A percentile compares a stretch with the other conserved stretches of the same genome.
Conservation (phyloP, 441 rosid species). For the Gossypium schwendimanii region DNA sequence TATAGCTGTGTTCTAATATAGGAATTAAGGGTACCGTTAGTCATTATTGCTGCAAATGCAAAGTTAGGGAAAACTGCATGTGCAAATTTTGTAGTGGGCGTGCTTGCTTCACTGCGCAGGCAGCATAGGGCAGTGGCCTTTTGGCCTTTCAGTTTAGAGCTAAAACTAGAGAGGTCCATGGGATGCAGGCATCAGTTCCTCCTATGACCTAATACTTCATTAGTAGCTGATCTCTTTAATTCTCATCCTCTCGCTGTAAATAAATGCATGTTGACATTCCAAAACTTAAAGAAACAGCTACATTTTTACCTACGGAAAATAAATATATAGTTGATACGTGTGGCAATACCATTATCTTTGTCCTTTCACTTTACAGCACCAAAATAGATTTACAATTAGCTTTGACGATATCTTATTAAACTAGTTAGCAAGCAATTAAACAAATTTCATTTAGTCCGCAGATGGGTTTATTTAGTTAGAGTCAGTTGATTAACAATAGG, state of each 20-base stretch:
- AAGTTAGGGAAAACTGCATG: not conserved
- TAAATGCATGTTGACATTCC: not conserved
- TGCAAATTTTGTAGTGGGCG: not conserved
- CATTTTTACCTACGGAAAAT: not conserved
- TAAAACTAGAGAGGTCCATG: conserved; percentile 3
- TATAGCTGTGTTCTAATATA: not conserved
- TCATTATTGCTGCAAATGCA: not conserved
- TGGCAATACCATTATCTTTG: not conserved
- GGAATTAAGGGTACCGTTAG: not conserved
- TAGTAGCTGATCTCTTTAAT: not conserved
- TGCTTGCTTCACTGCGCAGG: not conserved
- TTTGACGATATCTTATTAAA: not conserved
- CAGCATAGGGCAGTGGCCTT: not conserved
- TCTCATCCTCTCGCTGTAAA: not conserved
- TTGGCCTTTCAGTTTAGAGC: not conserved
- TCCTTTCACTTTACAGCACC: not conserved
- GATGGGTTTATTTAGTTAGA: not conserved
- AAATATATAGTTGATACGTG: not conserved
- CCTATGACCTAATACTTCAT: not conserved
- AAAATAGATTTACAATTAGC: not conserved
- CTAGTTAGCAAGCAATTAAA: not conserved
- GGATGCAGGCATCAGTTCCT: not conserved
- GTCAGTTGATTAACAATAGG: not conserved
- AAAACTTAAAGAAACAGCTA: not conserved
- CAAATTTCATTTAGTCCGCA: not conserved